Base-by-base conservation (phyloP, 768 basidiomycete species). In the Naematelia encephala region DNA sequence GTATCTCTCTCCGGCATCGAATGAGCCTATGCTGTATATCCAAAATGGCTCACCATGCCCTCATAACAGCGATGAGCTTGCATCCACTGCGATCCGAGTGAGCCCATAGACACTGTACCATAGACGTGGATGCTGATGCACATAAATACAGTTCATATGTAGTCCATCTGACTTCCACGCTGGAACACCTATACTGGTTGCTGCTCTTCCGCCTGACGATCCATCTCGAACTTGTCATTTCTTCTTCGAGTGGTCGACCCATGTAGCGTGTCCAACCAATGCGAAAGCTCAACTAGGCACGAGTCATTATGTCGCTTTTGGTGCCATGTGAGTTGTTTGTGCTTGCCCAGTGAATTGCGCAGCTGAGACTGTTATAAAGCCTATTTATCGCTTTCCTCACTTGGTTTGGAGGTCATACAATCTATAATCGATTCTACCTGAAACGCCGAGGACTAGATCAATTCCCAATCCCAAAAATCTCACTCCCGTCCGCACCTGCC, bases 161-260 rank as follows among this genome's bases (percentile, higher is more conserved):
- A 89, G 90, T 60, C 80, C 79, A 11, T 81, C 83, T 1, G 82
- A 85, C 5, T 84, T 83, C 66, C 82, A 82, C 4, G 75, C 59
- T 80, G 84, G 84, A 5, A 72, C 74, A 46, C 84, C 85, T 5
- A 68, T 78, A 14, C 80, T 92, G 3, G 75, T 90, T 2, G 85
- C 84, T 1, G 84, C 87, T 50, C 82, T 90, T 22, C 88, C 88
- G 13, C 67, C 71, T 4, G 55, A 58, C 22, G 61, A 73, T 3
- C 84, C 84, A 5, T 82, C 83, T 14, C 84, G 87, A 29, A 84
- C 84, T n/a, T 93, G 91, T 73, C 82, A 85, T 12, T 91, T 86
- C 72, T 83, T 87, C 58, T 77, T 93, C 39, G 89, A 92, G 78
- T 93, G 91, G 91, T 80, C 82, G 56, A 91, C 88, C 3, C 85